Conservation (phyloP, 148 eudicot species). For the Cornus controversa region DNA sequence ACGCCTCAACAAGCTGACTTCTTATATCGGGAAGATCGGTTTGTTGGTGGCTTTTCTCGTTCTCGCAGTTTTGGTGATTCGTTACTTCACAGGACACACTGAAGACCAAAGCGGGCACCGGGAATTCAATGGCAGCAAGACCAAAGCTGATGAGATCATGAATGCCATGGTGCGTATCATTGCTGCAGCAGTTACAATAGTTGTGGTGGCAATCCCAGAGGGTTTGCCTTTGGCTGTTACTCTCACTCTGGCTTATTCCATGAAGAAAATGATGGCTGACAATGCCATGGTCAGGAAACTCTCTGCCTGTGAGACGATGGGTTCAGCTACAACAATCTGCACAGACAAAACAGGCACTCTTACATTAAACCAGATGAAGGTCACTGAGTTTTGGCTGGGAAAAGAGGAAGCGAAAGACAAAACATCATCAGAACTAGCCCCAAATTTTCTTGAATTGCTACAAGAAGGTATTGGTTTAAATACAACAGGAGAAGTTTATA, state of each 20-base stretch:
- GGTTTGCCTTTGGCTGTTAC: constrained; percentile 26
- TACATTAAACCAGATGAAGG: constrained; percentile 39
- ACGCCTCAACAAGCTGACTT: constrained; percentile 22
- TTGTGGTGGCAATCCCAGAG: constrained; percentile 23
- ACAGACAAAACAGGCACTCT: constrained; percentile 53
- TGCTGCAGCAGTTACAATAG: constrained; percentile 23
- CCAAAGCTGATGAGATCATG: constrained; percentile 14
- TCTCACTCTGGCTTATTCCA: constrained; percentile 26
- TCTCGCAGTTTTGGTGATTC: constrained; percentile 8
- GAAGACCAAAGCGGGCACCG: neutral
- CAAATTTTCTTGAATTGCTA: neutral
- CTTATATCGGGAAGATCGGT: constrained; percentile 21
- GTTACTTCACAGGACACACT: constrained; percentile 9
- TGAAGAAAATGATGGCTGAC: constrained; percentile 29
- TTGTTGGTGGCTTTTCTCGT: constrained; percentile 15
- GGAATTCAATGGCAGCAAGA: constrained; percentile 17
- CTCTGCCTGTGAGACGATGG: constrained; percentile 51
- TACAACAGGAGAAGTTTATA: neutral
- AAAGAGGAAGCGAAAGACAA: constrained; percentile 1
- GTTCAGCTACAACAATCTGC: constrained; percentile 48
- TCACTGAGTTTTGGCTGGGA: constrained; percentile 24
- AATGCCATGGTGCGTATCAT: constrained; percentile 20
- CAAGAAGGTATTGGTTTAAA: neutral
- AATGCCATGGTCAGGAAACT: constrained; percentile 44
- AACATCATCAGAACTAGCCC: neutral